phyloP scores from a whole-genome alignment of 202 grass and related monocot species.

The Thinopyrum obtusiflorum region DNA sequence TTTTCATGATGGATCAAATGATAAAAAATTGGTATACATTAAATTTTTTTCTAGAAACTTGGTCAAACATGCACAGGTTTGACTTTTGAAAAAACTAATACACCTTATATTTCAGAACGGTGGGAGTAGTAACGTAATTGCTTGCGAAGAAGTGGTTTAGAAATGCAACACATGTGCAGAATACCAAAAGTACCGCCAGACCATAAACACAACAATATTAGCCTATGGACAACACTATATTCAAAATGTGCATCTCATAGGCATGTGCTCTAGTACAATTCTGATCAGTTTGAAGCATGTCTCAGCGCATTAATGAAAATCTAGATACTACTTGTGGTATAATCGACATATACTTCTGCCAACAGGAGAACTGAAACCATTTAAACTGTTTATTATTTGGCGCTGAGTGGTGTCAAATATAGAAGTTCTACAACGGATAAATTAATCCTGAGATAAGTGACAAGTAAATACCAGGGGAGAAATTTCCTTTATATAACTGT shows the following conservation, averaged over 20 bases:
- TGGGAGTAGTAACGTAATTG: conserved; percentile 1
- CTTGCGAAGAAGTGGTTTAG: not conserved
- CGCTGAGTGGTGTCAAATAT: not conserved
- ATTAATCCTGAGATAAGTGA: not conserved
- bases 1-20: too few relatives aligned
- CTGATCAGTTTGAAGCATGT: not conserved
- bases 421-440: conserved; percentile 10
- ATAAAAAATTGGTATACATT: too few relatives aligned
- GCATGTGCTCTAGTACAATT: not conserved
- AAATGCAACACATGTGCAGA: conserved; percentile 3
- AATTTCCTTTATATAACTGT: not conserved
- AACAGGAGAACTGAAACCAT: not conserved
- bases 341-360: not conserved
- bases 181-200: not conserved
- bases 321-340: not conserved
- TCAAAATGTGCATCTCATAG: not conserved
- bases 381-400: not conserved
- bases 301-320: not conserved
- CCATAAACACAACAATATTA: not conserved
- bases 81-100: too few relatives aligned
- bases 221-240: not conserved
- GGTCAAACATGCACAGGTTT: too few relatives aligned
- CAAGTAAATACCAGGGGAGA: not conserved
- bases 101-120: not conserved
- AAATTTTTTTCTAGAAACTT: too few relatives aligned